Conservation (phyloP, 805 yeast genomes). For the Nakazawaea ambrosiae region DNA sequence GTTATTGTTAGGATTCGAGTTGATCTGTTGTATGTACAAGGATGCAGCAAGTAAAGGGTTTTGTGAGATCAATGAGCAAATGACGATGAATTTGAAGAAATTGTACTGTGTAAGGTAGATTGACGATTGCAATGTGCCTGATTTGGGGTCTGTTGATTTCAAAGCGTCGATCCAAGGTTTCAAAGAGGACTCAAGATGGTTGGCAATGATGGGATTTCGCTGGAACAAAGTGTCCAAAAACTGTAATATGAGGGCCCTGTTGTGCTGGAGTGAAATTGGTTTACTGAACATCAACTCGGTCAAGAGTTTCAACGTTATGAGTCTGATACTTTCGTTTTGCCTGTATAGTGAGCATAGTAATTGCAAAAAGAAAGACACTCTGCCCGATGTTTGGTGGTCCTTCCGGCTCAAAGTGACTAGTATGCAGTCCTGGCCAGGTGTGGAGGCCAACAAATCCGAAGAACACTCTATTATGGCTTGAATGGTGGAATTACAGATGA, state of each 20-base stretch:
- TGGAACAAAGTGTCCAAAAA: background rate
- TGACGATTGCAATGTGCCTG: background rate
- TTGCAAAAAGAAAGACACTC: background rate
- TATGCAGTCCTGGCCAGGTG: too few relatives aligned
- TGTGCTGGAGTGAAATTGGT: background rate
- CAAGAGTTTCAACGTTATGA: conserved; percentile 4
- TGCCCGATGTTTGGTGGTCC: too few relatives aligned
- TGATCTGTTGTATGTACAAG: conserved; percentile 2
- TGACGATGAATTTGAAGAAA: conserved; percentile 5
- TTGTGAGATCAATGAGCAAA: conserved; percentile 1
- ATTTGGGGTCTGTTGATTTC: background rate
- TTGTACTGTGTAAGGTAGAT: conserved; percentile 5
- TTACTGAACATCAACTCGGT: conserved; percentile 1
- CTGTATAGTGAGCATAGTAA: background rate
- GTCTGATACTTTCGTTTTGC: background rate
- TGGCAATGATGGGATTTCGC: background rate
- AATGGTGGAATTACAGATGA: conserved; percentile 2
- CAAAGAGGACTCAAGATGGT: background rate
- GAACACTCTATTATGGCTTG: background rate
- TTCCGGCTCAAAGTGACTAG: background rate
- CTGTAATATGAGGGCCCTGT: background rate
- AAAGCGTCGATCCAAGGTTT: background rate
- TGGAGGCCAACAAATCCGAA: too few relatives aligned
- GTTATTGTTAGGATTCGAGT: background rate
- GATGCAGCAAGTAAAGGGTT: conserved; percentile 7